These are phyloP conservation scores for Botrytis paeoniae DNA, from an alignment of 2,329 filamentous ascomycete genomes.

Conservation along the genomic window DNA sequence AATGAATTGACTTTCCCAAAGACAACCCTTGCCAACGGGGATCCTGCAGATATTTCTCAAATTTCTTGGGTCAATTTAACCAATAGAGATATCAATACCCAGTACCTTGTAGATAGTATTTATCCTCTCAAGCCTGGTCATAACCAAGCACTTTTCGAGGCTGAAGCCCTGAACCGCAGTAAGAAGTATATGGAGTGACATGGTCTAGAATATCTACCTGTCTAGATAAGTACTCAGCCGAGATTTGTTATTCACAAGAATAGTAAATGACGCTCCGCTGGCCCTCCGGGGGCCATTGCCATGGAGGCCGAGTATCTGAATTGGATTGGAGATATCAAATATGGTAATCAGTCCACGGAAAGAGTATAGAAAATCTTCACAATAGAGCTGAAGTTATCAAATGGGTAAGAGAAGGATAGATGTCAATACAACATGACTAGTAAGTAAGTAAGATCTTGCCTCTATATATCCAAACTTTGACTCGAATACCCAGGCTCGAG, in stretches of 20 bases:
- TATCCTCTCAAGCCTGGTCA: neutral
- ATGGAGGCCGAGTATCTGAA: slow-evolving; percentile 1
- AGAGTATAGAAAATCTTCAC: neutral
- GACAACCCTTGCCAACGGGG: neutral
- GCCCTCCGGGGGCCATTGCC: neutral
- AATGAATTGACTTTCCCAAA: neutral
- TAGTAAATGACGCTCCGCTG: neutral
- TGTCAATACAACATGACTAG: neutral
- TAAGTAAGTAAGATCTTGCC: neutral
- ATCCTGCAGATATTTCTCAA: neutral
- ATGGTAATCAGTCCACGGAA: neutral
- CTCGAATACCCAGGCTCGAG: neutral
- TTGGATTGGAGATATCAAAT: neutral
- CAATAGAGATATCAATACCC: neutral
- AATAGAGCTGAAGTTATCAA: neutral
- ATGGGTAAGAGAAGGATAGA: neutral
- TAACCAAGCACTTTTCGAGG: neutral
- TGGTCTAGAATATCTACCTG: neutral
- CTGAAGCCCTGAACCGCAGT: neutral
- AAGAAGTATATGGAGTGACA: neutral
- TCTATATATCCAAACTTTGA: neutral
- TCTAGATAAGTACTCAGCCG: neutral
- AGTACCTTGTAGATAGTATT: neutral
- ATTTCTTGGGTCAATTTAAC: neutral
- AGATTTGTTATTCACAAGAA: neutral